These are phyloP conservation scores for Calocera cornea DNA, from an alignment of 768 basidiomycete species.

Conservation along the genomic window DNA sequence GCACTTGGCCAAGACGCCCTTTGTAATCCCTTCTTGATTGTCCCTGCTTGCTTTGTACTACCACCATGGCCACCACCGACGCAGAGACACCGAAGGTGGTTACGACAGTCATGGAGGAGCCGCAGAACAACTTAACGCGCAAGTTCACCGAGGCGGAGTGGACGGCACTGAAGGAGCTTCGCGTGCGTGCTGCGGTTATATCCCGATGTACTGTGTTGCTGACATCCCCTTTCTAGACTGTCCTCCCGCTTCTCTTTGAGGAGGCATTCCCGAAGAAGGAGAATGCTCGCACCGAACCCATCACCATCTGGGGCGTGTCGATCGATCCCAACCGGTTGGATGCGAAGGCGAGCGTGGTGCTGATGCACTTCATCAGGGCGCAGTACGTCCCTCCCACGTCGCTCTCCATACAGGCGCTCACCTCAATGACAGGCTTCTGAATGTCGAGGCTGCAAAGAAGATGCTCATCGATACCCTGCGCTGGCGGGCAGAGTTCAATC, in stretches of 20 bases:
- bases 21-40: too few species aligned
- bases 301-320: constrained; percentile 56
- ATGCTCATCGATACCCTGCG: constrained; percentile 57
- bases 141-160: constrained; percentile 62
- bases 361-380: constrained; percentile 73
- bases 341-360: constrained; percentile 55
- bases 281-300: constrained; percentile 36
- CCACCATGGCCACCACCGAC: neutral
- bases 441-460: constrained; percentile 39
- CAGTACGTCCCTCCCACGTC: constrained; percentile 30
- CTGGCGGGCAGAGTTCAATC: constrained; percentile 55
- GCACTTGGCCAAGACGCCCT: neutral
- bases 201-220: neutral
- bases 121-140: constrained; percentile 54
- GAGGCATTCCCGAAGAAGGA: constrained; percentile 48
- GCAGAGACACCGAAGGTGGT: neutral
- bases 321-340: constrained; percentile 46
- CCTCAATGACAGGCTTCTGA: constrained; percentile 34
- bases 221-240: constrained; percentile 18
- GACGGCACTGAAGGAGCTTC: constrained; percentile 51
- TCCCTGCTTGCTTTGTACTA: neutral
- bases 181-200: constrained; percentile 32
- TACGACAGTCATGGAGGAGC: constrained; percentile 32
- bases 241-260: constrained; percentile 41
- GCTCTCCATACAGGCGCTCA: neutral